Evolutionary conservation across 2,329 filamentous ascomycete species (phyloP), one percentile per base, ranked within the genome.

Genomic region (Chalaropsis thielavioides): DNA sequence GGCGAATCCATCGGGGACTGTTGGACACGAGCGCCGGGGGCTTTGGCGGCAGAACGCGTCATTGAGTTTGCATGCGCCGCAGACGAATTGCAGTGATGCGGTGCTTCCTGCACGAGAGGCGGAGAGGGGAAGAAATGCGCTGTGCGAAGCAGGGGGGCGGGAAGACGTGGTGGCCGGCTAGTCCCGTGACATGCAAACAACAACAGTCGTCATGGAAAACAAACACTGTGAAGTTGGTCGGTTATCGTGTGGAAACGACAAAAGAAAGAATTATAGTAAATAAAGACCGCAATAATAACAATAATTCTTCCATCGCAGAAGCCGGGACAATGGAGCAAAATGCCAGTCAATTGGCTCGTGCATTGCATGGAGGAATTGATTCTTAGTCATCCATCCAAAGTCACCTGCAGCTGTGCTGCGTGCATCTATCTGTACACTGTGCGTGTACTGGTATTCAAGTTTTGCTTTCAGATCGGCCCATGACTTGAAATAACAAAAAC

Each of bases 11-110:
- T 7, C 24, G 54, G 31, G 27, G 27, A 3, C 19, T 58, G 24
- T 3, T 38, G 54, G 27, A 13, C 58, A 43, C 43, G 58, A 22
- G 27, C 69, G 70, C 71, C 62, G 75, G 69, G 75, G 76, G 76
- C 2, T 38, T 58, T 58, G 54, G 54, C 27, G 15, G 54, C 54
- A 10, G 54, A 70, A 59, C 19, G 63, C 19, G 60, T 44, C 63
- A 24, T 60, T n/a, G 24, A 51, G 22, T 17, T 24, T 51, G 46
- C 46, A 51, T 51, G 46, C 24, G 46, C 46, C 46, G 46, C 22
- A 15, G 46, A 24, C 22, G 27, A 51, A 27, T 27, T 27, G 46
- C 46, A 51, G 46, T 17, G 24, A 51, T 51, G 46, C 22, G 10
- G 46, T 51, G 22, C 11, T 24, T 51, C 24, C 46, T 27, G 15